Conservation (phyloP, 768 basidiomycete genomes). For the Mycena maculata region DNA sequence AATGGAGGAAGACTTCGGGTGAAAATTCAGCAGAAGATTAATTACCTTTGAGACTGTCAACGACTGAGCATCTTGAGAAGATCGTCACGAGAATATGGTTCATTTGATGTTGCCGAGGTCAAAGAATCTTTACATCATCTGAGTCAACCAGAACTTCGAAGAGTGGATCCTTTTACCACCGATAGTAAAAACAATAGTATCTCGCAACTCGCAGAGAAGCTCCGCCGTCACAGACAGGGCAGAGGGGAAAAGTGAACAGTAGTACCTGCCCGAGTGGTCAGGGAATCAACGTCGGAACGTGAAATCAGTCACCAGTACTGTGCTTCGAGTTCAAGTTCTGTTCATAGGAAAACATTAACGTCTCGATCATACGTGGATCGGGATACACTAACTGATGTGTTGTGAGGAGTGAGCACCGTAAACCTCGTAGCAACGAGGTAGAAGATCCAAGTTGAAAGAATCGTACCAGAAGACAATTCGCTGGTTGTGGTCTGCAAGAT, state of each 20-base stretch:
- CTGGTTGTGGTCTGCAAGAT: constrained; percentile 10
- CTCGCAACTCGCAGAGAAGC: constrained; percentile 3
- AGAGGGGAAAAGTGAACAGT: neutral
- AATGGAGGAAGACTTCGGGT: neutral
- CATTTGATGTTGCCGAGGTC: neutral
- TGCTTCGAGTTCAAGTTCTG: constrained; percentile 21
- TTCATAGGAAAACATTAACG: neutral
- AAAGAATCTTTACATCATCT: constrained; percentile 5
- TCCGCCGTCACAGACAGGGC: constrained; percentile 1
- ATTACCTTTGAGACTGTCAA: constrained; percentile 16
- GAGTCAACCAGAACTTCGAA: neutral
- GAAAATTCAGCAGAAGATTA: neutral
- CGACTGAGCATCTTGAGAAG: constrained; percentile 11
- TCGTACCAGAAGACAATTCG: constrained; percentile 20
- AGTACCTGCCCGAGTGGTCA: too few relatives aligned
- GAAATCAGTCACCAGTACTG: constrained; percentile 18
- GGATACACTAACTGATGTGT: constrained; percentile 9
- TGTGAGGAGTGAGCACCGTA: constrained; percentile 4
- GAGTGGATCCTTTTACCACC: neutral
- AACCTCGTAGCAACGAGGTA: constrained; percentile 12
- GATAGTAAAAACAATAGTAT: constrained; percentile 4
- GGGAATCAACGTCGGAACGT: too few relatives aligned
- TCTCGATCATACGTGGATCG: neutral
- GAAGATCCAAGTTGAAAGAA: constrained; percentile 1
- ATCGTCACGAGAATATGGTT: constrained; percentile 1